Percentiles rank a stretch among this genome's conserved stretches.
phyloP scores from a whole-genome alignment of 352 stramenopile genomes.

The Pythium utonaiense region DNA sequence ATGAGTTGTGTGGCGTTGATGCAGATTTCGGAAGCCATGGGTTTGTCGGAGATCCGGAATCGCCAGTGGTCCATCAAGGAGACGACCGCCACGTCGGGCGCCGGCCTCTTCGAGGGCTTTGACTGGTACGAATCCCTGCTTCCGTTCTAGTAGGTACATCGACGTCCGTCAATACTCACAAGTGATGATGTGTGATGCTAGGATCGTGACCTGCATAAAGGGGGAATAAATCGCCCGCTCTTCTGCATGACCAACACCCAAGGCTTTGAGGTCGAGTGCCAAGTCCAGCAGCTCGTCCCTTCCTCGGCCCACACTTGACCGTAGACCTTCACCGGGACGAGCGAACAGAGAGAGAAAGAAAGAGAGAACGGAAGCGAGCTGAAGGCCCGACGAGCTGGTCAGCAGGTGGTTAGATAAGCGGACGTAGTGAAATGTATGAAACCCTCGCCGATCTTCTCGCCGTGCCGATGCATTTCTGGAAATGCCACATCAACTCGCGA shows the following conservation, averaged over 20 bases:
- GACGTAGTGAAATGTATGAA: neutral
- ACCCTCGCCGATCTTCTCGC: neutral
- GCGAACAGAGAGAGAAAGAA: no score
- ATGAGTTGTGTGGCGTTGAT: neutral
- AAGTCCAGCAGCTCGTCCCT: no score
- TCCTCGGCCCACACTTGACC: neutral
- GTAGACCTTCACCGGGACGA: neutral
- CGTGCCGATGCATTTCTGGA: neutral
- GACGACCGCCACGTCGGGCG: slow-evolving; percentile 96
- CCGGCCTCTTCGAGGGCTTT: slow-evolving; percentile 99
- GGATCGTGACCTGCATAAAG: slow-evolving; percentile 90
- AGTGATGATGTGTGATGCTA: slow-evolving; percentile 20
- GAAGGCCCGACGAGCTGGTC: neutral
- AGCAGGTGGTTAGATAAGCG: neutral
- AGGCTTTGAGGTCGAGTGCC: neutral
- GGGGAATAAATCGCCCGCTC: slow-evolving; percentile 49
- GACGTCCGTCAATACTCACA: neutral
- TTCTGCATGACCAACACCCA: neutral
- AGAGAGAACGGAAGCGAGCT: no score
- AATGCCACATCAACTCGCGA: neutral
- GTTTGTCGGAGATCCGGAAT: slow-evolving; percentile 97
- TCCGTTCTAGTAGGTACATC: neutral
- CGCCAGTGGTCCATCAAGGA: slow-evolving; percentile 99
- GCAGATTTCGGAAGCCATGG: slow-evolving; percentile 97
- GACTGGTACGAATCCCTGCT: slow-evolving; percentile 88